Evolutionary conservation across 2,329 filamentous ascomycete genomes (phyloP), one percentile per base, ranked within the genome.

Genomic region (Seiridium cupressi): DNA sequence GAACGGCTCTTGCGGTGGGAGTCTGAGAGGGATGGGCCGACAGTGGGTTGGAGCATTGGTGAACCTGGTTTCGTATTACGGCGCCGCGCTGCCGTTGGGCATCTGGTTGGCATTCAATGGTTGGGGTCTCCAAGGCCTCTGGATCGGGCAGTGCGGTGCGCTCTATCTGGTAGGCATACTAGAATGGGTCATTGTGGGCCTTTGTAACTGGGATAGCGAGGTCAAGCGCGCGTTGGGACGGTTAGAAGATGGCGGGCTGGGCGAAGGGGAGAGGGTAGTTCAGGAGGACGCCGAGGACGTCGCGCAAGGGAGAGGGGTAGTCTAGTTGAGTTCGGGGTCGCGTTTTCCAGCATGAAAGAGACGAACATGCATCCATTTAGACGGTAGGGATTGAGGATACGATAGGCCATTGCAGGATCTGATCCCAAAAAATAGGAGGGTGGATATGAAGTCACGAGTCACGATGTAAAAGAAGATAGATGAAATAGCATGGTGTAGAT

Each of bases 31-130:
- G 0, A 95, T 94, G 91, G 93, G 92, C 2, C 79, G 90, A 58
- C 92, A 96, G 73, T 92, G 93, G 80, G 83, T 96, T 55, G 93
- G 93, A 11, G 92, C 92, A 1, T 77, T 87, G 1, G 91, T 96
- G 57, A 96, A 96, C 71, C 79, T 93, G 13, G 74, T 93, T 18
- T 92, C 89, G 70, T 96, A 96, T 73, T 96, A 96, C 72, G 87
- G 87, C 13, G 51, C 51, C 11, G 51, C 51, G 2, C 38, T 55
- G 18, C 55, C 60, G 1, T 32, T 44, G 10, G 60, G 60, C 4
- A 60, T 62, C 13, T 61, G 51, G 9, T 49, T 61, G 8, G 60
- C 60, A 3, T 61, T 61, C 26, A 13, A 51, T 9, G 59, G 59
- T 3, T 62, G 60, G 60, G 60, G 60, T 3, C 60, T 62, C 2